phyloP scores from a whole-genome alignment of 2,329 filamentous ascomycete genomes.

The Colletotrichum acutatum region DNA sequence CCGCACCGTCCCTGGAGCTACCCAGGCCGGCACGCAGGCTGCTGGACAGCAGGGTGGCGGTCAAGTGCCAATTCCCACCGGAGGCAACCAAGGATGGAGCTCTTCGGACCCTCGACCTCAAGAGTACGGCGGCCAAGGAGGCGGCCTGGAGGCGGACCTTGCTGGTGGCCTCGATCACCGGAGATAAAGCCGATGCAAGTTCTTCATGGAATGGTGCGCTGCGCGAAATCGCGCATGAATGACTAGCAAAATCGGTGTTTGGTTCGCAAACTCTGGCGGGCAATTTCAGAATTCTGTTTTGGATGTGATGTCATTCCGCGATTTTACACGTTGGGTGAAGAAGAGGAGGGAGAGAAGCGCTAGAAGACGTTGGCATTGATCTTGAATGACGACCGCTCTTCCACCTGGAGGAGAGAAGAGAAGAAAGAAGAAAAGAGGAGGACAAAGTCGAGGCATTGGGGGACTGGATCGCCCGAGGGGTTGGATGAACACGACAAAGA shows the following conservation, averaged over 20 bases:
- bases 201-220: neutral
- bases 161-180: slow-evolving; percentile 67
- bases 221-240: neutral
- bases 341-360: neutral
- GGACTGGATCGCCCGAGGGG: slow-evolving; percentile 5
- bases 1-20: slow-evolving; percentile 59
- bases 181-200: slow-evolving; percentile 29
- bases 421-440: slow-evolving; percentile 6
- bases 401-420: neutral
- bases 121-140: slow-evolving; percentile 62
- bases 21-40: slow-evolving; percentile 42
- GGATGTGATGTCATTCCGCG: slow-evolving; percentile 1
- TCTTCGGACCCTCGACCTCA: slow-evolving; percentile 70
- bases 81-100: slow-evolving; percentile 63
- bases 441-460: neutral
- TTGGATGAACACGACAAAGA: slow-evolving; percentile 6
- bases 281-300: neutral
- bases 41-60: slow-evolving; percentile 48
- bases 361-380: slow-evolving; percentile 5
- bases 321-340: neutral
- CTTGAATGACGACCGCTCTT: slow-evolving; percentile 10
- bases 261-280: slow-evolving; percentile 1
- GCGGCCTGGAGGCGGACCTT: slow-evolving; percentile 68
- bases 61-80: slow-evolving; percentile 63
- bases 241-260: slow-evolving; percentile 20